Evolutionary conservation across 2,329 filamentous ascomycete genomes (phyloP), one percentile per base, ranked within the genome.

Genomic region (Lecanicillium sp.): DNA sequence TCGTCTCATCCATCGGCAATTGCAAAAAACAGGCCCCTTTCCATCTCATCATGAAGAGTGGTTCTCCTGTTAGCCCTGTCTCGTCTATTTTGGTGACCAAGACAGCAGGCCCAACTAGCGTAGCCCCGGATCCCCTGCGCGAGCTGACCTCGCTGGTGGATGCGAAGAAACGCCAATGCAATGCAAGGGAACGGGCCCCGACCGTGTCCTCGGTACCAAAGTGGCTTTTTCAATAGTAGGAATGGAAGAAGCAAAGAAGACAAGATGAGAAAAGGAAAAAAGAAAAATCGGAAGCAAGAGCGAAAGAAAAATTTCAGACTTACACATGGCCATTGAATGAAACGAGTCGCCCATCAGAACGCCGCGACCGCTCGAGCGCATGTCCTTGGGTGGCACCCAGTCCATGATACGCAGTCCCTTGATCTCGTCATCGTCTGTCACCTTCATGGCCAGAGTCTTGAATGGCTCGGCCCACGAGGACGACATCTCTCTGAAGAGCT

Each of bases 281-380:
- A n/a, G n/a, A 19, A 24, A 24, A 39, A n/a, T 7, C 6, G 4
- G 43, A 36, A 42, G 42, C 21, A 32, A 29, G 7, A 17, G 3
- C 2, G 17, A 43, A 43, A 39, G 15, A 14, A 7, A 5, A 41
- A 29, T 42, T 38, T 15, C 27, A 14, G n/a, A 60, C 74, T 60
- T 68, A 80, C 75, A 80, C 77, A 80, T 80, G 0, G 73, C 72
- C 77, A 81, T 81, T 0, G 73, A 68, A 57, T 81, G 77, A 3
- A 78, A 65, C 0, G 77, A 71, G 58, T 81, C 78, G 0, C 78
- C 77, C 49, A 77, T 65, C 2, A 81, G 53, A 0, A 73, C 67
- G 0, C 68, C 70, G 2, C 66, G 63, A 0, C 71, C 72, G 6
- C 58, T 61, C 1, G 64, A 62, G 37, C 64, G 68, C 5, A 68